Evolutionary conservation across 805 yeast species (phyloP).

Genomic region (Saturnispora sanitii): DNA sequence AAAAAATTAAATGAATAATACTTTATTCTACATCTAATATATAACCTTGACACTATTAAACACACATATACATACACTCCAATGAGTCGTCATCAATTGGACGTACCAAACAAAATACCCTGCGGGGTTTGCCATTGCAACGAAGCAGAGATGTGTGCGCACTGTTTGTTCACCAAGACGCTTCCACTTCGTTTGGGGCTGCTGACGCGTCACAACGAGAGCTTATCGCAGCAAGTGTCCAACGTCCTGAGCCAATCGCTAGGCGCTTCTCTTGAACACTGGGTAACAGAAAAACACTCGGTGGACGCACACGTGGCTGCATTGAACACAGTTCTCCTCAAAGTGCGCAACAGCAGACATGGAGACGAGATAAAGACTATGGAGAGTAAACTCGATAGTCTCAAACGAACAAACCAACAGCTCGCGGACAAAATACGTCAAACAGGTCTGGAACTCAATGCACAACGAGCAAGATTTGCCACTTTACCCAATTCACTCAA

Average conservation of each 20-base stretch:
- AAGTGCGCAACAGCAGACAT: conserved; percentile 2
- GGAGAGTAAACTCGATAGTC: background rate
- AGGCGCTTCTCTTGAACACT: background rate
- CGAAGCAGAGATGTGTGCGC: background rate
- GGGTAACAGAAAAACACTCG: background rate
- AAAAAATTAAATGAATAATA: no score
- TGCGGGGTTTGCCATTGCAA: background rate
- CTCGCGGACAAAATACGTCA: background rate
- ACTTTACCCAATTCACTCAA: background rate
- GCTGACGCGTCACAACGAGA: background rate
- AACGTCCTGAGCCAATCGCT: background rate
- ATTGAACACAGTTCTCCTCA: conserved; percentile 2
- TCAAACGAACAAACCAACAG: background rate
- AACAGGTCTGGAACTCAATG: background rate
- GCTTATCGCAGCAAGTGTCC: background rate
- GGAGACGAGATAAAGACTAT: background rate
- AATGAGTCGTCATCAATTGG: no score
- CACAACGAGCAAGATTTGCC: background rate
- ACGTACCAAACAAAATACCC: no score
- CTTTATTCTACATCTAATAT: no score
- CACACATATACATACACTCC: background rate
- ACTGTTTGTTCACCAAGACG: background rate
- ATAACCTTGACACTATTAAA: background rate
- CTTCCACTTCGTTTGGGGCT: background rate
- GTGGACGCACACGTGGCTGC: background rate